phyloP scores from a whole-genome alignment of 176 grass and related monocot species.

The Coix lacrymajobi region DNA sequence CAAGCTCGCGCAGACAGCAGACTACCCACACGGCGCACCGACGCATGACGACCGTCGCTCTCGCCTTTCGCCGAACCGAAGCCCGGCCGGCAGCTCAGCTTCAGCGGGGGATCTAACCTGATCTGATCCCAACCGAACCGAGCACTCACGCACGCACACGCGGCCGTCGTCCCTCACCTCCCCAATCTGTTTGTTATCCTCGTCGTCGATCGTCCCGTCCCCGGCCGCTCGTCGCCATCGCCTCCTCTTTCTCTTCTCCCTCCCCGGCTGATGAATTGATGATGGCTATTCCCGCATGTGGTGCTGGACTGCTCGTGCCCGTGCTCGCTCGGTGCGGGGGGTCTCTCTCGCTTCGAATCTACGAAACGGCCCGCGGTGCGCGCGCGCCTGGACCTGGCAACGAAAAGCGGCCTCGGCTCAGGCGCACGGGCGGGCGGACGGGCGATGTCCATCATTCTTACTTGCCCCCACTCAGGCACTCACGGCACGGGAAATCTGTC shows the following conservation, averaged over 20 bases:
- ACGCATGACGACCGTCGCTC: neutral
- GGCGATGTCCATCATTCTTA: neutral
- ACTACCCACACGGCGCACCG: neutral
- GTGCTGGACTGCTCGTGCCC: neutral
- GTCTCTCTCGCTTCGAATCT: conserved; percentile 34
- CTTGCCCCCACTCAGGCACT: neutral
- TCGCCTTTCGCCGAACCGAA: neutral
- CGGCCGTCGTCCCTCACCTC: neutral
- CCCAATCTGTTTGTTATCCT: neutral
- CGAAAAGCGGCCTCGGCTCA: neutral
- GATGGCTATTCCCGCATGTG: conserved; percentile 7
- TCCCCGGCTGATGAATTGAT: conserved; percentile 21
- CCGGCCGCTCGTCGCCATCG: neutral
- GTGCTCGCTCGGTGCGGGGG: neutral
- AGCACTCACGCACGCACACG: neutral
- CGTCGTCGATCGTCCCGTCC: neutral
- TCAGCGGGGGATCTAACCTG: neutral
- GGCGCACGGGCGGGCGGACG: neutral
- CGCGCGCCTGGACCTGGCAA: neutral
- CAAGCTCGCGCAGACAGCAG: neutral
- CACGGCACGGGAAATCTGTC: neutral
- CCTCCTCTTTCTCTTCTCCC: neutral
- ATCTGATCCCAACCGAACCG: neutral
- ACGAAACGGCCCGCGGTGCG: conserved; percentile 26
- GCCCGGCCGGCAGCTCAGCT: neutral